Evolutionary conservation across 108 stramenopile genomes (phyloP).

Genomic region (Aurantiochytrium sp.): DNA sequence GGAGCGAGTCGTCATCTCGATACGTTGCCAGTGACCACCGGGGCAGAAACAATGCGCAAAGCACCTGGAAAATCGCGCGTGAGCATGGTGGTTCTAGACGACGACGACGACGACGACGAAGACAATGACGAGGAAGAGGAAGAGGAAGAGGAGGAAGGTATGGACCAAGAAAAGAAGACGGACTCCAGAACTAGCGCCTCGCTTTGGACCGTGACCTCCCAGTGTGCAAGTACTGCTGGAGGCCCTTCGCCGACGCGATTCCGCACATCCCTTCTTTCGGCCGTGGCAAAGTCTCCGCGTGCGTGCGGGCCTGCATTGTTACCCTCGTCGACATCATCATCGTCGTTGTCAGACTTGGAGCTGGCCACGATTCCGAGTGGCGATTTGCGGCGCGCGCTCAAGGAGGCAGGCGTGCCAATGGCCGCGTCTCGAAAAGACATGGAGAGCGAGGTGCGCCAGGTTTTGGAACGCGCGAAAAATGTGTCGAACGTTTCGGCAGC

Average conservation of each 20-base stretch:
- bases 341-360: background rate
- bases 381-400: background rate
- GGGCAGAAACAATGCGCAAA: no score
- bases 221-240: background rate
- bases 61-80: no score
- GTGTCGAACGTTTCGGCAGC: background rate
- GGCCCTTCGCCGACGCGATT: background rate
- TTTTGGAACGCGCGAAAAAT: background rate
- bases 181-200: background rate
- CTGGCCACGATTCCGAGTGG: background rate
- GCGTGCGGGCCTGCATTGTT: background rate
- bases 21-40: no score
- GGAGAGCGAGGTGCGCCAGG: background rate
- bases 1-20: no score
- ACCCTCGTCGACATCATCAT: background rate
- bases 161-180: background rate
- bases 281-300: background rate
- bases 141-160: background rate
- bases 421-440: background rate
- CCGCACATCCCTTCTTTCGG: background rate
- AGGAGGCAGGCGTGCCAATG: background rate
- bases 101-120: background rate
- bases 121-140: background rate
- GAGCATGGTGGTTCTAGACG: no score
- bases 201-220: background rate